Evolutionary conservation across 2,329 filamentous ascomycete genomes (phyloP), one percentile per base, ranked within the genome.

Genomic region (Pyrenochaeta sp.): DNA sequence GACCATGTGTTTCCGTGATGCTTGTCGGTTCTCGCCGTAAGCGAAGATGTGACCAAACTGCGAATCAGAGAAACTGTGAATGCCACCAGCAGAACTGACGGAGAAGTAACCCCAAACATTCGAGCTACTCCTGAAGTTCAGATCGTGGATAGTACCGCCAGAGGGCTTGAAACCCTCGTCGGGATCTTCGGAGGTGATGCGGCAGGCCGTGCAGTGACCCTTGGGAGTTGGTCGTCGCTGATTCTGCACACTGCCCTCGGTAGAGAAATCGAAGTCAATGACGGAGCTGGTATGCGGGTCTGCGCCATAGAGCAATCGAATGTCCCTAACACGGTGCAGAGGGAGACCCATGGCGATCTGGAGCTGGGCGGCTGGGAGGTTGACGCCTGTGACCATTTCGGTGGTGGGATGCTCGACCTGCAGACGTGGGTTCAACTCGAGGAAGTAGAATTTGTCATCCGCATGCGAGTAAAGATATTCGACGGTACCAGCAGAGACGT

Each of bases 101-200:
- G 94, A 99, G 85, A 99, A 99, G 77, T 99, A 99, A 81, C 94
- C 94, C 94, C 94, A 99, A 43, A 97, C 94, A 61, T 99, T 99
- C 53, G 94, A 97, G 72, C 91, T 96, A 79, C 89, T 95, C 69
- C 94, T 85, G 85, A 99, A 99, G 81, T 99, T 99, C 68, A 99
- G 80, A 69, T 99, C 94, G 78, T 97, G 94, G 85, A 99, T 95
- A 39, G 93, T 96, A 85, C 94, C 94, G 67, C 93, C 96, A 31
- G 94, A 99, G 45, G 94, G 94, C 83, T 99, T 99, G 85, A 99
- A 99, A 39, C 94, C 94, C 81, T 99, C 94, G 65, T 95, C 94
- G 7, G 94, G 94, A 72, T 99, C 94, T 74, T 99, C 94, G 0
- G 94, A 99, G 18, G 94, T 99, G 76, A 99, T 99, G 84, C 94